Conservation (phyloP, 257 asterid genomes). For the Leonotis leonurus region DNA sequence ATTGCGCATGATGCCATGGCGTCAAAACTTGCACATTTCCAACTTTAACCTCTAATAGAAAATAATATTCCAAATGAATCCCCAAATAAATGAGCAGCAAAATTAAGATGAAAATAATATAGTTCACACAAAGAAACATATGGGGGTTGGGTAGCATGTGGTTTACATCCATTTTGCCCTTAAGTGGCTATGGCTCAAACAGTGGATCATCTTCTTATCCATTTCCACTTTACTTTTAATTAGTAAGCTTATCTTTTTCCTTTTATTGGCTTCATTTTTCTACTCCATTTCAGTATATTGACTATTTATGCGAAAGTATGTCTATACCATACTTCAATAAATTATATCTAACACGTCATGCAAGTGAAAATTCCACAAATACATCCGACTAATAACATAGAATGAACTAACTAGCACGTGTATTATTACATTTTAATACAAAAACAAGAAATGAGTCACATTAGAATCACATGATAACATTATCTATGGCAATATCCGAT, state of each 20-base stretch:
- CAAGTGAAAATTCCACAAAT: too few species aligned
- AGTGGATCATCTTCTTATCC: background rate
- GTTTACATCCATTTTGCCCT: background rate
- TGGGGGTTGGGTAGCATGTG: background rate
- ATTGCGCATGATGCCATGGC: background rate
- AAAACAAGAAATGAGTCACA: too few species aligned
- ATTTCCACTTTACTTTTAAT: background rate
- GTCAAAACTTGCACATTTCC: slow-evolving; percentile 2
- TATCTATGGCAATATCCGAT: too few species aligned
- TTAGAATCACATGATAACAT: too few species aligned
- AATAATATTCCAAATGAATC: background rate
- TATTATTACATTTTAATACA: too few species aligned
- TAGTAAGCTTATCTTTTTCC: background rate
- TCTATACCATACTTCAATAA: background rate
- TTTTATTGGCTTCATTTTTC: too few species aligned
- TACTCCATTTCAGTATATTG: background rate
- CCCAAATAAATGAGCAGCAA: background rate
- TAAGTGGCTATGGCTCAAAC: background rate
- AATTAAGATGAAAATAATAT: too few species aligned
- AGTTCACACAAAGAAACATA: background rate
- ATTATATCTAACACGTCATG: too few species aligned
- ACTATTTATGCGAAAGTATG: too few species aligned
- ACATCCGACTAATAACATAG: too few species aligned
- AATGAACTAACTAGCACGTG: too few species aligned
- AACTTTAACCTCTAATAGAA: background rate